Evolutionary conservation across 2,329 filamentous ascomycete genomes (phyloP), one percentile per base, ranked within the genome.

Genomic region (Ophiostoma australiae): DNA sequence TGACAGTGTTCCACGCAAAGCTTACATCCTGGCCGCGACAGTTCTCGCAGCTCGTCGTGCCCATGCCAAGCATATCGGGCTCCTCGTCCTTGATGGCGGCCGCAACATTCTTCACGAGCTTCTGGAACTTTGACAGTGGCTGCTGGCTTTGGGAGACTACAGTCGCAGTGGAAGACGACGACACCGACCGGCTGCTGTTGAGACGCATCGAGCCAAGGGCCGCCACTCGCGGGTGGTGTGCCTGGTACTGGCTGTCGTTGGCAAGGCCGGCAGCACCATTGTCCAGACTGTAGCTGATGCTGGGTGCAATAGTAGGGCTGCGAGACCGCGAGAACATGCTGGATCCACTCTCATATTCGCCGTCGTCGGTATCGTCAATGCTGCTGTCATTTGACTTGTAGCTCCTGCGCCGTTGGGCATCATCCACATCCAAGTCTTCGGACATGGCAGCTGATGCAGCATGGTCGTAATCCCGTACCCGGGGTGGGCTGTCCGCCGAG

Each of bases 1-100:
- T 83, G n/a, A 89, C 87, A 4, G 88, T 89, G 75, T 90, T 84
- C 88, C 88, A 90, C 4, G 88, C 88, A 52, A 87, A 82, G 73
- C 85, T 87, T 15, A 85, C 82, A 69, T 86, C 84, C 75, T 84
- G 83, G 15, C 88, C 87, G 70, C 82, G 78, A 77, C 88, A 90
- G 75, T 89, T 89, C 44, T 78, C 75, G 75, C 87, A 89, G 71
- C 78, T 70, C 52, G 67, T 55, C 39, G 23, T 27, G 55, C 77
- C 77, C 33, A 73, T 66, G 23, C 52, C 52, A 2, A 68, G n/a
- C 11, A 72, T 70, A 7, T 73, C 70, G 23, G 73, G 73, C 8
- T 75, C 75, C 41, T 77, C 76, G 68, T 77, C 75, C 48, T 77
- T 75, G 44, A 75, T 75, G 17, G 70, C 70, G 15, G 80, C 80